These are phyloP conservation scores for Penicillium dipodomyicola DNA, from an alignment of 495 filamentous ascomycete genomes.

Conservation along the genomic window DNA sequence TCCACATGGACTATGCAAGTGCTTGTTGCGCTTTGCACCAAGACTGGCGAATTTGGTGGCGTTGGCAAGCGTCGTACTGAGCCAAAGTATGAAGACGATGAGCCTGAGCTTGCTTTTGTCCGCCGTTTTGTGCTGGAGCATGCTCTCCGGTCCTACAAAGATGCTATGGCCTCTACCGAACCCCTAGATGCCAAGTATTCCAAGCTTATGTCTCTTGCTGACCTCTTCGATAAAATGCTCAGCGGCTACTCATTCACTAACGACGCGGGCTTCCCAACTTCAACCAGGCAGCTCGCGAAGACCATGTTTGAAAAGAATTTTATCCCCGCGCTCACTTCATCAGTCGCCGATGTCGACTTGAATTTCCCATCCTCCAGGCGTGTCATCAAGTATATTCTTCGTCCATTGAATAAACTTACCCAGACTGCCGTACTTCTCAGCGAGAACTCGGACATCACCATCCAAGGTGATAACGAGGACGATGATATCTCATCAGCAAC, in stretches of 20 bases:
- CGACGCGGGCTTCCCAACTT: conserved; percentile 46
- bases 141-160: conserved; percentile 85
- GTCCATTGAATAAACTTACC: conserved; percentile 81
- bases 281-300: conserved; percentile 71
- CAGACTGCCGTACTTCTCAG: conserved; percentile 83
- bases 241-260: conserved; percentile 66
- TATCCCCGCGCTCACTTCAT: conserved; percentile 80
- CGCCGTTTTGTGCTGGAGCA: conserved; percentile 94
- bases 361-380: conserved; percentile 91
- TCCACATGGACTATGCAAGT: conserved; percentile 81
- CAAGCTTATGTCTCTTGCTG: conserved; percentile 77
- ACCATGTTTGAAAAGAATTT: conserved; percentile 99
- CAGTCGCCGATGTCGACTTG: conserved; percentile 92
- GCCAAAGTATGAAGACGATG: conserved; percentile 66
- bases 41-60: conserved; percentile 69
- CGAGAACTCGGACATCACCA: conserved; percentile 68
- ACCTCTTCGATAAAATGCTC: conserved; percentile 91
- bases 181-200: conserved; percentile 83
- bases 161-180: conserved; percentile 76
- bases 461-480: conserved; percentile 67
- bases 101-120: conserved; percentile 85
- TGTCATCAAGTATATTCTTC: conserved; percentile 92
- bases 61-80: conserved; percentile 39
- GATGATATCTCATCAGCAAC: conserved; percentile 89
- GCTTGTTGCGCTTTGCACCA: conserved; percentile 80